Percentiles rank a stretch among this genome's conserved stretches.
These are phyloP conservation scores for Candida sp. DNA, from an alignment of 1,139 yeast genomes.

Conservation along the genomic window DNA sequence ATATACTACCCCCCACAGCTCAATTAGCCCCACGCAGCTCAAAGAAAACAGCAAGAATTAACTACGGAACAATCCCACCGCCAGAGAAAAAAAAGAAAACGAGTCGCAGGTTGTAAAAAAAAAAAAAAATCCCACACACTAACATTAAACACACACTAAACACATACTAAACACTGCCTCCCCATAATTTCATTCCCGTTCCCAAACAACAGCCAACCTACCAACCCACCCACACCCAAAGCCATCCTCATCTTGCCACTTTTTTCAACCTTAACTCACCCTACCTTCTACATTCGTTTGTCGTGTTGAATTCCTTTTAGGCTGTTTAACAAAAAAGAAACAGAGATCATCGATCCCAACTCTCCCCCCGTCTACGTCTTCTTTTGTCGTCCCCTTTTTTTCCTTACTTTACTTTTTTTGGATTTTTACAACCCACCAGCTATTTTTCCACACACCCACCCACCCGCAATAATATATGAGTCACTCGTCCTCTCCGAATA, in stretches of 20 bases:
- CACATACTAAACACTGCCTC: background rate
- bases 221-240: too few relatives aligned
- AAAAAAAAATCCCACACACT: background rate
- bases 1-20: too few relatives aligned
- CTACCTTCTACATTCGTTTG: background rate
- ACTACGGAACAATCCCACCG: too few relatives aligned
- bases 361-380: background rate
- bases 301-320: too few relatives aligned
- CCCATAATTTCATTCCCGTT: background rate
- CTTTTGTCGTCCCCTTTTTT: background rate
- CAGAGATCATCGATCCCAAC: background rate
- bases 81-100: background rate
- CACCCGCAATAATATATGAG: conserved; percentile 26
- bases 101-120: background rate
- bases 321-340: background rate
- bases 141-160: background rate
- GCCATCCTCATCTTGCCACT: too few relatives aligned
- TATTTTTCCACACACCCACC: too few relatives aligned
- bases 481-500: conserved; percentile 46
- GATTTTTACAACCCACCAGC: background rate
- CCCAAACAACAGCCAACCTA: background rate
- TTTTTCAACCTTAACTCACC: background rate
- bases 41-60: too few relatives aligned
- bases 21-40: too few relatives aligned
- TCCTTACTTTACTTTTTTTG: background rate